Conservation (phyloP, 129 eudicot species). For the Arctium minus region DNA sequence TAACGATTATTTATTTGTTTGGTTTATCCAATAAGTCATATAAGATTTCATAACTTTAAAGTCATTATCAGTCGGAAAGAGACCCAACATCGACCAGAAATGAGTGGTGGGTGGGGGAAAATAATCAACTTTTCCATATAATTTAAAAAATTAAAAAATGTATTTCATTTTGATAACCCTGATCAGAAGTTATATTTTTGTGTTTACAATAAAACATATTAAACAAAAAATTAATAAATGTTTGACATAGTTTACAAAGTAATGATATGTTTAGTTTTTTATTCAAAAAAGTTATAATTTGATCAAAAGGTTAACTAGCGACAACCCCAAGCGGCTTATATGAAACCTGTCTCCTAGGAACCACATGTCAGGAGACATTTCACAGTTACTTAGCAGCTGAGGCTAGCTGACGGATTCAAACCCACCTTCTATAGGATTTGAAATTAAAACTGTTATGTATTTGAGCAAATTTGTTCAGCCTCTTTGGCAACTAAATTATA, state of each 20-base stretch:
- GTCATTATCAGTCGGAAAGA: slow-evolving; percentile 43
- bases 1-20: neutral
- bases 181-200: neutral
- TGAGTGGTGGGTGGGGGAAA: slow-evolving; percentile 47
- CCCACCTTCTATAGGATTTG: too few species aligned
- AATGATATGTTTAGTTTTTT: neutral
- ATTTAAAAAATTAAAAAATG: neutral
- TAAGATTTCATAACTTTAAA: slow-evolving; percentile 19
- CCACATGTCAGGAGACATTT: too few species aligned
- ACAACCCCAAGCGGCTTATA: too few species aligned
- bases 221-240: neutral
- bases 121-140: slow-evolving; percentile 17
- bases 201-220: neutral
- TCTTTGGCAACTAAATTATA: too few species aligned
- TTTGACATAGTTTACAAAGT: too few species aligned
- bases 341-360: too few species aligned
- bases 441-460: too few species aligned
- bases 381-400: too few species aligned
- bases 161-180: neutral
- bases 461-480: too few species aligned
- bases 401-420: too few species aligned
- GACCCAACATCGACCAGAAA: slow-evolving; percentile 34
- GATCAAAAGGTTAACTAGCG: too few species aligned
- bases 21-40: slow-evolving; percentile 12
- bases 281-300: too few species aligned